Evolutionary conservation across 768 basidiomycete genomes (phyloP), one percentile per base, ranked within the genome.

Genomic region (Saitozyma sp.): DNA sequence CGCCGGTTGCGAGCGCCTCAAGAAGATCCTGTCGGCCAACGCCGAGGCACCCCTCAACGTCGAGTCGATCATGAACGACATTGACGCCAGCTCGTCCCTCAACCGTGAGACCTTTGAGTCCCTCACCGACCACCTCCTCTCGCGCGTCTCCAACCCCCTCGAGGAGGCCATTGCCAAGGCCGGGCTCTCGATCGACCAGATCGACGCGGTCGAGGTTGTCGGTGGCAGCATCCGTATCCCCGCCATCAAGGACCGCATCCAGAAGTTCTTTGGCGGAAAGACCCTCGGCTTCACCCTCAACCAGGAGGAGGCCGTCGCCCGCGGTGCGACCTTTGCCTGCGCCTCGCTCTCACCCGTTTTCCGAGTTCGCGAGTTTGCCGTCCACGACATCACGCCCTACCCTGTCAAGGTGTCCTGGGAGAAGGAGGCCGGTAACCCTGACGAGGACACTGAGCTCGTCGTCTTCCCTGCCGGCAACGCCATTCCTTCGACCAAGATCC

Each of bases 281-380:
- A 61, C 81, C n/a, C 88, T 98, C 68, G 89, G 86, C 16, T 89
- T 88, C 69, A 98, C 96, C 40, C 87, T 95, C 77, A 99, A 98
- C 84, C 92, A 94, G 82, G 96, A 98, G 70, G 96, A 98, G 83
- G 94, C 96, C 63, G 85, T 93, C 70, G 92, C 92, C 9, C 91
- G 95, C 50, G 96, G 95, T 48, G 90, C 93, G 55, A 97, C 96
- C 59, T 96, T 99, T 79, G 87, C 92, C 43, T 97, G 95, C 77
- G 95, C 96, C 38, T 92, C 92, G 84, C 88, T 96, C 68, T 96
- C 93, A 40, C 96, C 96, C 70, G 88, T 93, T 56, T 99, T 98
- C 90, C 90, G 92, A 67, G 95, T 98, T 41, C 89, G 93, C 68
- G 94, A 98, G 65, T 99, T 99, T 84, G 83, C 86, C 74, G 83